Evolutionary conservation across 1,139 yeast genomes (phyloP), one percentile per base, ranked within the genome.

Genomic region (Yamadazyma epiphylla): DNA sequence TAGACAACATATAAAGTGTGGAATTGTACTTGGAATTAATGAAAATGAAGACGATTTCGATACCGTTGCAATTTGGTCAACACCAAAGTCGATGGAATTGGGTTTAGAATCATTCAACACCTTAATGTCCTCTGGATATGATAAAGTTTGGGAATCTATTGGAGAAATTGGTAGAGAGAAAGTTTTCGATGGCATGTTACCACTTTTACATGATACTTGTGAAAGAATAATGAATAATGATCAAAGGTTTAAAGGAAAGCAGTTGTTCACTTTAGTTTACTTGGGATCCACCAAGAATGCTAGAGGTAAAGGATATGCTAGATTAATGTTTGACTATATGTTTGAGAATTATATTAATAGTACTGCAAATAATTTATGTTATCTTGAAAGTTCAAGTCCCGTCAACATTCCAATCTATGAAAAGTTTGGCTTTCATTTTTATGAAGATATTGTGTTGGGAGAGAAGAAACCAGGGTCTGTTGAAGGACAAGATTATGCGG

Each of bases 301-400:
- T 7, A 63, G 82, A 45, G 86, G 86, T 22, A 78, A 78, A 50
- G 86, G 86, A 6, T 77, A 79, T 48, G 77, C 70, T n/a, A 53
- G 85, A 27, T 64, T 64, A 30, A 60, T 77, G 46, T 70, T 79
- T 41, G 74, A 75, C n/a, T 69, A 61, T 44, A 72, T 76, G 70
- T 76, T 75, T 40, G 51, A 59, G 17, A 59, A 65, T 30, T 60
- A 69, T 48, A 64, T 80, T 31, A 84, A 79, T 42, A 53, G 56
- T 27, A 52, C 55, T 19, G 60, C 59, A 13, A 49, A 60, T 31
- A 55, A 59, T 32, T 58, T 70, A 17, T 55, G 76, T 8, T 79
- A 79, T 45, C 63, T 79, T 49, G 87, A 79, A 46, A 73, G 81
- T 42, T 73, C 81, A 6, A 58, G 74, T n/a, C 48, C 58, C 6